A percentile compares a stretch with the other conserved stretches of the same genome.
These are phyloP conservation scores for Pseudogymnoascus sp. DNA, from an alignment of 2,329 filamentous ascomycete species.

Conservation along the genomic window DNA sequence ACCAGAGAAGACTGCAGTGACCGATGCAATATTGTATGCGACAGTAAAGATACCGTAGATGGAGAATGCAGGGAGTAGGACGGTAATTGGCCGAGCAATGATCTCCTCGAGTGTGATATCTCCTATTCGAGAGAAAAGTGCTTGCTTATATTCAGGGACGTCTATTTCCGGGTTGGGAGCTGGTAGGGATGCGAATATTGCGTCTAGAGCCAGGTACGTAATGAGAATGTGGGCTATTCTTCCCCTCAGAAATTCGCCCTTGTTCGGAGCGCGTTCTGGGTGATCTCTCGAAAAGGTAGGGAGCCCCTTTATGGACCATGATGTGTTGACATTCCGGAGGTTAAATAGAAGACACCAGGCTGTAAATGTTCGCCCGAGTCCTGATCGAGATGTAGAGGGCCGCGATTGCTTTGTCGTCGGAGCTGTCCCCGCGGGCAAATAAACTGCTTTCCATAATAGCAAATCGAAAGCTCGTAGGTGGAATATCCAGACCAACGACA, in stretches of 20 bases:
- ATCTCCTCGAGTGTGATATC: not conserved
- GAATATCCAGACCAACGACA: not conserved
- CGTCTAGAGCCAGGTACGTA: not conserved
- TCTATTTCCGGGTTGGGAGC: not conserved
- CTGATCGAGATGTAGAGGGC: not conserved
- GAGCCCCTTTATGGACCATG: not conserved
- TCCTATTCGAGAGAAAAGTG: not conserved
- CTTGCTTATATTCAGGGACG: not conserved
- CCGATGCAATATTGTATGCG: not conserved
- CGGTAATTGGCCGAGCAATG: not conserved
- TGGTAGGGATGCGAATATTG: not conserved
- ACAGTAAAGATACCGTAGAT: not conserved
- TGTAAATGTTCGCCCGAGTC: not conserved
- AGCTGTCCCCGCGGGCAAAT: not conserved
- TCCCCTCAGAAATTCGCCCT: not conserved
- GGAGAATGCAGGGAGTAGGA: not conserved
- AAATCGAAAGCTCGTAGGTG: not conserved
- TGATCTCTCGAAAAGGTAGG: not conserved
- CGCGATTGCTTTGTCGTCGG: not conserved
- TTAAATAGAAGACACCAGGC: constrained; percentile 3
- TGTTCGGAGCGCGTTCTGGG: not conserved
- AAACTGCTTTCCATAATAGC: not conserved
- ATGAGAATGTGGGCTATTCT: not conserved
- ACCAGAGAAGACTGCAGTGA: not conserved
- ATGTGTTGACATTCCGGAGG: not conserved